Base-by-base conservation (phyloP, 257 asterid genomes). In the Perilla frutescens region DNA sequence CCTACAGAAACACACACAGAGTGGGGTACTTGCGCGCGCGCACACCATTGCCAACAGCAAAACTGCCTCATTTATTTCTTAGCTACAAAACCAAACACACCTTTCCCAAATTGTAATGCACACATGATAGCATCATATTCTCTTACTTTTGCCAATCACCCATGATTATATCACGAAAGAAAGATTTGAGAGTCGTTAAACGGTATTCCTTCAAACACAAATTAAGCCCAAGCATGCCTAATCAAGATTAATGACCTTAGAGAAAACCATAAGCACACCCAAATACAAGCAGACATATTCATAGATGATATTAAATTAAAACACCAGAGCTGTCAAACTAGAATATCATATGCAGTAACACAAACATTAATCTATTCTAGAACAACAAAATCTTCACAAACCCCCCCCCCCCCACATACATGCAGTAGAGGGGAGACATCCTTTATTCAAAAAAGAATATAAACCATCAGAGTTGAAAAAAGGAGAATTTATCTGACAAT, bases 21-120 rank as follows among this genome's bases (percentile, higher is more conserved):
- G 47, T 29, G 50, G 37, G 43, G 34, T 50, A 49, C 45, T 31
- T 13, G n/a, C 7, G 70, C 39, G 7, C 68, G 51, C 29, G n/a
- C 60, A 72, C 40, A 26, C 48, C 51, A 43, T 66, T 14, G 11
- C 82, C 62, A 63, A 65, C 36, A 68, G 11, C 68, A 61, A 74
- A 47, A 53, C 64, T 10, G 37, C 66, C 74, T 47, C 76, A 61
- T 45, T 66, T 44, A 60, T 66, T 65, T 73, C 62, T 63, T 57
- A 75, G 50, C 62, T 40, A 80, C 75, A 70, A 34, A 53, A 51
- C 51, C 13, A 50, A 53, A 64, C 60, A 62, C 44, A 68, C 43
- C 41, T 58, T 73, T 60, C 66, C 54, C 51, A 40, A 15, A 41
- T 20, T 43, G 8, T 29, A 49, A 68, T 60, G 26, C 66, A 37